phyloP scores from a whole-genome alignment of 140 eudicot genomes.

The Cichorium intybus region DNA sequence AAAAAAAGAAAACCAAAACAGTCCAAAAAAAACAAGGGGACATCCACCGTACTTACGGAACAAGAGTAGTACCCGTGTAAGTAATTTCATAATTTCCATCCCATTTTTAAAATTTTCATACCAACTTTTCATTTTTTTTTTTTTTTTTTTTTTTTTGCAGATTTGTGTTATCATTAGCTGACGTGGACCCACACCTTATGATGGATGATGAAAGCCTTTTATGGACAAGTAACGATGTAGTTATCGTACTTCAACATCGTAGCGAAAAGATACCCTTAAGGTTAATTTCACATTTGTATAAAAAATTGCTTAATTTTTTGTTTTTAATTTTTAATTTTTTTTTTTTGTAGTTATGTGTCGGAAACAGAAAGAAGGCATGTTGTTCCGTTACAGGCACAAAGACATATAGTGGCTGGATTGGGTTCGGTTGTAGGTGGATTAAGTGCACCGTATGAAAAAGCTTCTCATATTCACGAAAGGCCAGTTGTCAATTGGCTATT shows the following conservation, averaged over 20 bases:
- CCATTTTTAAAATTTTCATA: no score
- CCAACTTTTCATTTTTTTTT: neutral
- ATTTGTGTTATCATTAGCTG: conserved; percentile 93
- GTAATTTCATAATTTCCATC: conserved; percentile 9
- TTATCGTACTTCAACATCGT: conserved; percentile 94
- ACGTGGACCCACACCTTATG: conserved; percentile 94
- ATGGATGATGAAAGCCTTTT: conserved; percentile 99
- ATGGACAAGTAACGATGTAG: conserved; percentile 98
- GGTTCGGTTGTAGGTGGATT: conserved; percentile 95
- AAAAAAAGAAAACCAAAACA: conserved; percentile 50
- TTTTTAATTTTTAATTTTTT: neutral
- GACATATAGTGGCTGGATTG: conserved; percentile 94
- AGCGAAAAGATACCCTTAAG: conserved; percentile 81
- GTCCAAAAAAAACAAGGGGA: conserved; percentile 68
- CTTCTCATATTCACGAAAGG: conserved; percentile 91
- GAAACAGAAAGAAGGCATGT: conserved; percentile 92
- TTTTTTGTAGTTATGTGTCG: conserved; percentile 77
- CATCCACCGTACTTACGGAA: conserved; percentile 89
- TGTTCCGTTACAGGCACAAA: conserved; percentile 79
- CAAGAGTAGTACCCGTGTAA: conserved; percentile 99
- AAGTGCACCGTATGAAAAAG: conserved; percentile 94
- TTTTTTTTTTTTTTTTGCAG: conserved; percentile 40
- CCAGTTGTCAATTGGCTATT: conserved; percentile 97
- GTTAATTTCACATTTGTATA: conserved; percentile 23
- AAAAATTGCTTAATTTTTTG: neutral